Conservation (phyloP, 78 protist genomes). For the Anaeramoeba ignava region DNA sequence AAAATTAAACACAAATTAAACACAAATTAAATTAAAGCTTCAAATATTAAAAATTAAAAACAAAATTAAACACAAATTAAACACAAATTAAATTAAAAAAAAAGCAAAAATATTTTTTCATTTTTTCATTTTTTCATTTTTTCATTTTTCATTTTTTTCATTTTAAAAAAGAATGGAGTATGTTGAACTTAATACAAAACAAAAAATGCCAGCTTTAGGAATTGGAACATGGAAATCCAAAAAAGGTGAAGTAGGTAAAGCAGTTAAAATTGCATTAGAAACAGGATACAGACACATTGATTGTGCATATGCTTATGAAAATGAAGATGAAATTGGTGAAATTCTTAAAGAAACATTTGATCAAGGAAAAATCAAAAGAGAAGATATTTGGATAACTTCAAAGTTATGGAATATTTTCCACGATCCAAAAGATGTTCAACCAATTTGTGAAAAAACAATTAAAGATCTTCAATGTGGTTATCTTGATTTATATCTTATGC, state of each 20-base stretch:
- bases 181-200: too few species aligned
- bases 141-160: too few species aligned
- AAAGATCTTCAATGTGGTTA: not conserved
- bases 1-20: too few species aligned
- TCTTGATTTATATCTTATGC: not conserved
- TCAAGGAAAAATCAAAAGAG: not conserved
- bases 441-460: not conserved
- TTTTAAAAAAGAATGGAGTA: too few species aligned
- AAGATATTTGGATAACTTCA: not conserved
- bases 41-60: too few species aligned
- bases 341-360: constrained; percentile 10
- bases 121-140: too few species aligned
- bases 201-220: too few species aligned
- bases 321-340: constrained; percentile 35
- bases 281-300: constrained; percentile 51
- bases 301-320: constrained; percentile 40
- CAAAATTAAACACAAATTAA: too few species aligned
- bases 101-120: too few species aligned
- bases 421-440: not conserved
- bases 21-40: too few species aligned
- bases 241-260: not conserved
- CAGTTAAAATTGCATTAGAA: constrained; percentile 8
- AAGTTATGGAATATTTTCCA: not conserved
- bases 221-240: too few species aligned
- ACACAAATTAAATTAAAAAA: too few species aligned